Evolutionary conservation across 208 protist genomes (phyloP), one percentile per base, ranked within the genome.

Genomic region (Vickermania spadyakhi): DNA sequence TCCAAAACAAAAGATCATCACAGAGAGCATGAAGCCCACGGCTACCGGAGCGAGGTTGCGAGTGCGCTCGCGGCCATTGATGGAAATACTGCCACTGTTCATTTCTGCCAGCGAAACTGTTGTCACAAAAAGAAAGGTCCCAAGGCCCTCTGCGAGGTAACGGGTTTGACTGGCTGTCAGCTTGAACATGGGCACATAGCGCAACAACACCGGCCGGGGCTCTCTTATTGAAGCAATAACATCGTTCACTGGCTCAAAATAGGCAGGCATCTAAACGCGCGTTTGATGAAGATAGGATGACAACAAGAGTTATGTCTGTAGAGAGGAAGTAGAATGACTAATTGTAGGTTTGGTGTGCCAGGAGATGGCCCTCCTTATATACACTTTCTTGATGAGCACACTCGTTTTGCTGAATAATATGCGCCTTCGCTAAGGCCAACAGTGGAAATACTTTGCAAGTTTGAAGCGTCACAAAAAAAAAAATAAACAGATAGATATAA

Each of bases 1-100:
- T 52, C 81, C 85, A 72, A 92, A 92, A 27, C 70, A 77, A 57
- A 89, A 89, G n/a, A 92, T 70, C n/a, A 92, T 66, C 52, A 81
- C 78, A 67, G 70, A 79, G 1, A 92, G 68, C 62, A 89, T 85
- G 58, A 89, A 85, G 31, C 85, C 85, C 64, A 84, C 79, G 0
- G 85, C 85, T 52, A 92, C 77, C 7, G 85, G 85, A 18, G 85
- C 85, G 25, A 92, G 63, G 57, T 92, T 92, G 51, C 81, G 85
- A 13, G 79, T 89, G 67, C 67, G 78, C 14, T 52, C 55, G 58
- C 77, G 78, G 3, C 77, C 75, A 57, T 92, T 66, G 28, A 92
- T 79, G 2, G 81, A 71, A 3, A 63, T 64, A 26, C 77, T 67
- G 25, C 85, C 85, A 50, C 79, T 82, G 59, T 87, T 86, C 68